These are phyloP conservation scores for Prunus davidiana DNA, from an alignment of 306 rosid species.

Conservation along the genomic window DNA sequence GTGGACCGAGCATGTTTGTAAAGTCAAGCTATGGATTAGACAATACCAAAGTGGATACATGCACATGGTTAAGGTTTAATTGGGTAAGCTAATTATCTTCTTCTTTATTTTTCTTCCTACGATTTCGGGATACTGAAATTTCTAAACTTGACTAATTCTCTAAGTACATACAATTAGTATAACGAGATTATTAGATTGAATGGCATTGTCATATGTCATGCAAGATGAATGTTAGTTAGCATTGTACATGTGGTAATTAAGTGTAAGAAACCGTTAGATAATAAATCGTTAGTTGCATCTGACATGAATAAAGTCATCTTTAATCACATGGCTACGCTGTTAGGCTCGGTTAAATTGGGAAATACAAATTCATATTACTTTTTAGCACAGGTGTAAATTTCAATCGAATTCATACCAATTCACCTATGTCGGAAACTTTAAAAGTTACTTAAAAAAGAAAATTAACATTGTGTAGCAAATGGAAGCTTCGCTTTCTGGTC, in stretches of 20 bases:
- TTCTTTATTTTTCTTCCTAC: not conserved
- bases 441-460: no score
- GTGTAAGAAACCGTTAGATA: no score
- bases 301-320: not conserved
- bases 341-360: not conserved
- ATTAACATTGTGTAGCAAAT: not conserved
- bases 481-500: slow-evolving; percentile 3
- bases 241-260: not conserved
- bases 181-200: no score
- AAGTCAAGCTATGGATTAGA: not conserved
- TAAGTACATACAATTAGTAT: not conserved
- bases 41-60: not conserved
- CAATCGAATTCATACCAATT: no score
- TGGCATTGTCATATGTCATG: no score
- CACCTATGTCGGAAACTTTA: no score
- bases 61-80: not conserved
- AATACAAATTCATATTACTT: not conserved
- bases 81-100: not conserved
- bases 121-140: not conserved
- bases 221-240: no score
- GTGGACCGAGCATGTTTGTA: not conserved
- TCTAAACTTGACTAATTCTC: not conserved
- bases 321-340: not conserved
- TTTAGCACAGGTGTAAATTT: no score
- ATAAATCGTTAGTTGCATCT: no score